These are phyloP conservation scores for Microcyclosporella mali DNA, from an alignment of 2,329 filamentous ascomycete genomes.

Conservation along the genomic window DNA sequence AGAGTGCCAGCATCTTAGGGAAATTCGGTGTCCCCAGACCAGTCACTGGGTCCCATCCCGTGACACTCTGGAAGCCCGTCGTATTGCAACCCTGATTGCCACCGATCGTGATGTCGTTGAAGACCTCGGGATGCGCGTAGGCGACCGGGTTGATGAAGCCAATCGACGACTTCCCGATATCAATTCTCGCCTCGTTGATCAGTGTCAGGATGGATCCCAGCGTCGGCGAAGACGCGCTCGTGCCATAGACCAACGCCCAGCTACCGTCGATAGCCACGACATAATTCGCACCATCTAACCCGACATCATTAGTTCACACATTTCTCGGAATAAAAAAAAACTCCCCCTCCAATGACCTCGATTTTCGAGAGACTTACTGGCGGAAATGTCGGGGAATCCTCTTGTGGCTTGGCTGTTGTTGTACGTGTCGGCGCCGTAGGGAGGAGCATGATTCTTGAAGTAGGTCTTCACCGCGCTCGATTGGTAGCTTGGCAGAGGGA, in stretches of 20 bases:
- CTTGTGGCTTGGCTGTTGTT: conserved; percentile 17
- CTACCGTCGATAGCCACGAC: conserved; percentile 39
- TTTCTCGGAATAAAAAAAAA: too few relatives aligned
- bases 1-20: conserved; percentile 15
- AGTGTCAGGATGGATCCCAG: conserved; percentile 45
- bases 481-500: conserved; percentile 45
- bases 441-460: conserved; percentile 36
- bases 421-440: conserved; percentile 14
- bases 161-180: conserved; percentile 34
- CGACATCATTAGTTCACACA: too few relatives aligned
- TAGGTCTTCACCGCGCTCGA: conserved; percentile 35
- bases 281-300: conserved; percentile 31
- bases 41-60: conserved; percentile 20
- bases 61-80: conserved; percentile 19
- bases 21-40: conserved; percentile 17
- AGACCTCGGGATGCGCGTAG: conserved; percentile 35
- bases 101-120: conserved; percentile 35
- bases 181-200: conserved; percentile 37
- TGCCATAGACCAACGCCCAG: conserved; percentile 44
- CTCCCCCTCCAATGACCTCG: too few relatives aligned
- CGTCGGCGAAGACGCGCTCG: conserved; percentile 46
- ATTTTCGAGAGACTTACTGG: too few relatives aligned
- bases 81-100: conserved; percentile 31
- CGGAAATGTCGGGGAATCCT: conserved; percentile 32
- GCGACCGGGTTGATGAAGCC: conserved; percentile 34